phyloP scores from a whole-genome alignment of 176 grass and related monocot genomes.

The Phoenix dactylifera region DNA sequence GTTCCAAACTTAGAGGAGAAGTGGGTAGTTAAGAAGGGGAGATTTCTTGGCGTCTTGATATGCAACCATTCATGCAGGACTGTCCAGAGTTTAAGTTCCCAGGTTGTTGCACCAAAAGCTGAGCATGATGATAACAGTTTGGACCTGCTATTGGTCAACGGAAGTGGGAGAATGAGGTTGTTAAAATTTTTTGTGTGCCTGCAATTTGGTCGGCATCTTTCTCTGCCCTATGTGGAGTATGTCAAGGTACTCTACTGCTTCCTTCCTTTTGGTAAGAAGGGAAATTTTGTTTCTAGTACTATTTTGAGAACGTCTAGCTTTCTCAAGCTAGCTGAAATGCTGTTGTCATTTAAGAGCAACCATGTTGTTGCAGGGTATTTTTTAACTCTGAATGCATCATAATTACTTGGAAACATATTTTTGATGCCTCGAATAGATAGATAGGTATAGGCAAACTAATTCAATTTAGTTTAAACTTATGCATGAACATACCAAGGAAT shows the following conservation, averaged over 20 bases:
- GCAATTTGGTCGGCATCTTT: slow-evolving; percentile 88
- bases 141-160: slow-evolving; percentile 81
- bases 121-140: slow-evolving; percentile 84
- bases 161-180: slow-evolving; percentile 78
- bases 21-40: slow-evolving; percentile 87
- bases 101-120: slow-evolving; percentile 78
- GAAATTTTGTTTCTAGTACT: too few relatives aligned
- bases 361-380: too few relatives aligned
- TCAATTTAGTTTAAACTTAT: too few relatives aligned
- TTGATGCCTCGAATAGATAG: too few relatives aligned
- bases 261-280: not conserved
- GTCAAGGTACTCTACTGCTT: slow-evolving; percentile 57
- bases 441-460: too few relatives aligned
- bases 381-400: too few relatives aligned
- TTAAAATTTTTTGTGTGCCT: slow-evolving; percentile 84
- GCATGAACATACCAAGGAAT: too few relatives aligned
- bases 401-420: too few relatives aligned
- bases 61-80: slow-evolving; percentile 96
- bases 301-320: too few relatives aligned
- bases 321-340: too few relatives aligned
- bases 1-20: slow-evolving; percentile 95
- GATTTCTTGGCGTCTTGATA: slow-evolving; percentile 85
- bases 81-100: slow-evolving; percentile 96
- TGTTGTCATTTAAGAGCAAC: too few relatives aligned
- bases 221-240: slow-evolving; percentile 89